phyloP scores from a whole-genome alignment of 805 yeast species.

The Kazachstania africana region DNA sequence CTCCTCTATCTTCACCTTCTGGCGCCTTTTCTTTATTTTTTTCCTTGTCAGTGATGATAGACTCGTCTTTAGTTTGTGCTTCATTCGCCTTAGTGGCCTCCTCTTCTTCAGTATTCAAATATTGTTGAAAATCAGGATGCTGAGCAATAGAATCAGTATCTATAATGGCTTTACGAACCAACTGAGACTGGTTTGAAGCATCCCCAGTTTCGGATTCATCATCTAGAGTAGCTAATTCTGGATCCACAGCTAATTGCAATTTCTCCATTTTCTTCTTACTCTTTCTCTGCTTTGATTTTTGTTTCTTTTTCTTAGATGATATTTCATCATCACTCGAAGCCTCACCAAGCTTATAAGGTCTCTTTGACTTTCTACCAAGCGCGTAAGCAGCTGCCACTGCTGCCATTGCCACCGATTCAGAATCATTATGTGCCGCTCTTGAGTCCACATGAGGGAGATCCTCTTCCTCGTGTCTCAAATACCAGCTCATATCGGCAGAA shows the following conservation, averaged over 20 bases:
- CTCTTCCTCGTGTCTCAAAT: conserved; percentile 14
- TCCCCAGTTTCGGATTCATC: conserved; percentile 19
- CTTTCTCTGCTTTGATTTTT: conserved; percentile 10
- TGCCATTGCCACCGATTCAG: conserved; percentile 23
- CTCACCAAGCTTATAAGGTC: conserved; percentile 5
- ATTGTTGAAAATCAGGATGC: conserved; percentile 29
- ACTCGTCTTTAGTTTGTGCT: neutral
- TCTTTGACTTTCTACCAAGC: conserved; percentile 8
- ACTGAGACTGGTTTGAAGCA: conserved; percentile 44
- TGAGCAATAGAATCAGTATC: conserved; percentile 55
- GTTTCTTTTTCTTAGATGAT: conserved; percentile 8
- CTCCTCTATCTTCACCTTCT: conserved; percentile 2
- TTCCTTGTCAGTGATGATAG: neutral
- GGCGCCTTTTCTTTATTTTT: neutral
- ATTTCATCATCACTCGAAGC: conserved; percentile 5
- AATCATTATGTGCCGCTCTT: conserved; percentile 1
- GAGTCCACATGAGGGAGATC: neutral
- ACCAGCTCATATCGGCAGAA: conserved; percentile 16
- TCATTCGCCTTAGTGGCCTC: conserved; percentile 3
- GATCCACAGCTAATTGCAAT: conserved; percentile 37
- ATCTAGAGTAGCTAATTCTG: conserved; percentile 43
- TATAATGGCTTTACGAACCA: conserved; percentile 59
- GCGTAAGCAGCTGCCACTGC: conserved; percentile 26
- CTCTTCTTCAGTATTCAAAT: conserved; percentile 22
- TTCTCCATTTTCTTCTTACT: conserved; percentile 4